Evolutionary conservation across 768 basidiomycete species (phyloP).

Genomic region (Rhizopogon salebrosus): DNA sequence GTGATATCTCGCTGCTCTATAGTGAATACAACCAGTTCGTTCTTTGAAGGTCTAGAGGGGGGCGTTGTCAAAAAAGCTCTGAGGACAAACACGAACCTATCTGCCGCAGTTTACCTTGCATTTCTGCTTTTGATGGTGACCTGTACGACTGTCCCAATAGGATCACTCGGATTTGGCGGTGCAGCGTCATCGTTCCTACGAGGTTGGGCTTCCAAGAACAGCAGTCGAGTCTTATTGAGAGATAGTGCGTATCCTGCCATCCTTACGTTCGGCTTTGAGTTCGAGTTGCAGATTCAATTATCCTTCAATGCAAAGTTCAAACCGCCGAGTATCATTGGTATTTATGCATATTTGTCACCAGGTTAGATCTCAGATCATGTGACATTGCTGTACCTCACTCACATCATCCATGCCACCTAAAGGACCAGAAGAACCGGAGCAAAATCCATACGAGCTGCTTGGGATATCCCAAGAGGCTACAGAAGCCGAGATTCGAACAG

Average conservation of each 20-base stretch:
- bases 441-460: slow-evolving; percentile 71
- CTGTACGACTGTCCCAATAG: not conserved
- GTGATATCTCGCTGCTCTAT: not conserved
- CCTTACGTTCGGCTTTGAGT: no score
- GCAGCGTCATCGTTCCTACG: not conserved
- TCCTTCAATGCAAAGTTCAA: no score
- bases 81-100: not conserved
- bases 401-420: slow-evolving; percentile 18
- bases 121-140: not conserved
- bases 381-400: no score
- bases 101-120: not conserved
- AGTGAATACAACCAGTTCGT: not conserved
- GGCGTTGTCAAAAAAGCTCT: not conserved
- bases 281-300: no score
- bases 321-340: no score
- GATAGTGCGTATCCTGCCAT: not conserved
- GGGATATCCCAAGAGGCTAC: slow-evolving; percentile 57
- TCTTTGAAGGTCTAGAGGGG: not conserved
- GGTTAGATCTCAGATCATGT: no score
- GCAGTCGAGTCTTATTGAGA: not conserved
- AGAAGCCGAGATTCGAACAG: slow-evolving; percentile 73
- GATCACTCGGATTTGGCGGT: not conserved
- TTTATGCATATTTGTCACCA: no score
- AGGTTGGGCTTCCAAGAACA: not conserved
- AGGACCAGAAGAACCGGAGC: slow-evolving; percentile 44